phyloP scores from a whole-genome alignment of 2,329 filamentous ascomycete species.

The Pestalotiopsis sp. region DNA sequence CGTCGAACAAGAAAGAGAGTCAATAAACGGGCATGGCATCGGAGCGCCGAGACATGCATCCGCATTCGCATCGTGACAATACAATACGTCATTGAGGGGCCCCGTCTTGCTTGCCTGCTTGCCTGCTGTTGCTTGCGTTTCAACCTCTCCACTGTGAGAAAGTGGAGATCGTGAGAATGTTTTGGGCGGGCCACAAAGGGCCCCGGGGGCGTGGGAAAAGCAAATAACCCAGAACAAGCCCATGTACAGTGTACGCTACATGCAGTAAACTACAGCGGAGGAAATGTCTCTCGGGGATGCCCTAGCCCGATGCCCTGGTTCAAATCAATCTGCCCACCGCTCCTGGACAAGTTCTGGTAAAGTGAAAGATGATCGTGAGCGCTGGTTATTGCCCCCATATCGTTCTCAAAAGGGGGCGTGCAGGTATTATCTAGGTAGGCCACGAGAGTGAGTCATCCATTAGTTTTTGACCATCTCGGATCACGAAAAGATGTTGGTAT shows the following conservation, averaged over 20 bases:
- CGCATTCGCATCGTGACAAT: neutral
- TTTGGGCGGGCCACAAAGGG: neutral
- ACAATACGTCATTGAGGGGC: slow-evolving; percentile 10
- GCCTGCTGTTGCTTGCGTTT: neutral
- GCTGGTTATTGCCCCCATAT: neutral
- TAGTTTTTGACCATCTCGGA: neutral
- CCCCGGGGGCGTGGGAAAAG: neutral
- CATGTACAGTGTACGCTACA: too few species aligned
- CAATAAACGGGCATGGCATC: neutral
- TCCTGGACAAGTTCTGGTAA: neutral
- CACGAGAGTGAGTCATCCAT: neutral
- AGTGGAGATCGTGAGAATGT: neutral
- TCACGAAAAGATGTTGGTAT: neutral
- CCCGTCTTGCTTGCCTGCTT: neutral
- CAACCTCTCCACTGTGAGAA: neutral
- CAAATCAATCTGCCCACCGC: neutral
- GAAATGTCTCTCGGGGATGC: too few species aligned
- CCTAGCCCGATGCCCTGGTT: too few species aligned
- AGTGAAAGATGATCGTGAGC: neutral
- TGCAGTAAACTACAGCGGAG: too few species aligned
- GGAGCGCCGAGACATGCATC: slow-evolving; percentile 1
- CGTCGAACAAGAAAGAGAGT: neutral
- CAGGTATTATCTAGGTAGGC: neutral
- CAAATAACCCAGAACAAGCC: too few species aligned
- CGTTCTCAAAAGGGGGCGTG: neutral